Evolutionary conservation across 768 basidiomycete species (phyloP).

Genomic region (Lactarius vividus): DNA sequence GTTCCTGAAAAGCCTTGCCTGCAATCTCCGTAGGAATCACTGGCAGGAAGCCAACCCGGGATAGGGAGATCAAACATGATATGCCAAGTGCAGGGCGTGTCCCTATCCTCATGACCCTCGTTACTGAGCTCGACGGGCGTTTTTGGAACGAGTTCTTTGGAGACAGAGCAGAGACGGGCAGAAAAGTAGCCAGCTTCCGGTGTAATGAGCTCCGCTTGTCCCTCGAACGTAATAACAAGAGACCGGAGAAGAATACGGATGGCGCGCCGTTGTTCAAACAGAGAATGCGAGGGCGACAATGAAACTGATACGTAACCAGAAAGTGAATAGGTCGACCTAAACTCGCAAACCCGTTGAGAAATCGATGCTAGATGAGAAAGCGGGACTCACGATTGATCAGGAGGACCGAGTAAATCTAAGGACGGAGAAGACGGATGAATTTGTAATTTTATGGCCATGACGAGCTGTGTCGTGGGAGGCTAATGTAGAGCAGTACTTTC

Average conservation of each 20-base stretch:
- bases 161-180: conserved; percentile 63
- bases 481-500: background rate
- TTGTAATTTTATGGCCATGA: conserved; percentile 65
- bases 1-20: conserved; percentile 48
- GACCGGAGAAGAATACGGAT: conserved; percentile 62
- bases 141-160: conserved; percentile 57
- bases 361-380: conserved; percentile 6
- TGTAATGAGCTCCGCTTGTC: conserved; percentile 74
- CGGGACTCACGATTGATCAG: conserved; percentile 57
- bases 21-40: conserved; percentile 43
- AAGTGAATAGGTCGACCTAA: conserved; percentile 84
- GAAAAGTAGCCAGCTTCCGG: conserved; percentile 64
- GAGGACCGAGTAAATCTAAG: conserved; percentile 69
- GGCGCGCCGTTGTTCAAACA: conserved; percentile 54
- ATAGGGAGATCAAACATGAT: conserved; percentile 76
- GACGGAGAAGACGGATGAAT: conserved; percentile 57
- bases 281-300: conserved; percentile 52
- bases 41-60: conserved; percentile 88
- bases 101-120: conserved; percentile 58
- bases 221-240: conserved; percentile 76
- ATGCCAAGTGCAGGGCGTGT: conserved; percentile 64
- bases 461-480: background rate
- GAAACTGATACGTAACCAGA: conserved; percentile 76
- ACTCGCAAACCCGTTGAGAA: conserved; percentile 1
- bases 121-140: conserved; percentile 60